These are phyloP conservation scores for Simmondsia chinensis DNA, from an alignment of 148 eudicot genomes.

Conservation along the genomic window DNA sequence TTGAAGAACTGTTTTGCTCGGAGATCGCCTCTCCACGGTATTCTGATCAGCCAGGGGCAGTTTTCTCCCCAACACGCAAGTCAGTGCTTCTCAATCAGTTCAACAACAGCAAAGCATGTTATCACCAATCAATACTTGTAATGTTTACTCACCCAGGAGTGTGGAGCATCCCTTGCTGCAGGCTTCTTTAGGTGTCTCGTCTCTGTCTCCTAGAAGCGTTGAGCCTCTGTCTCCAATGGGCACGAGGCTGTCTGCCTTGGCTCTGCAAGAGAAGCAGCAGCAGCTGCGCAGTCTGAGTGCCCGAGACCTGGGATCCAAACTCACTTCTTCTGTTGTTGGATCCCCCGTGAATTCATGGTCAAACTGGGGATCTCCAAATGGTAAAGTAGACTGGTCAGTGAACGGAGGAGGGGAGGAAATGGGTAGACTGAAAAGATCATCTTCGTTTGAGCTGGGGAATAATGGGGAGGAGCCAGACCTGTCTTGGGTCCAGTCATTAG, in stretches of 20 bases:
- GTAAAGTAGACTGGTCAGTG: constrained; percentile 51
- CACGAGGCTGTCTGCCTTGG: constrained; percentile 38
- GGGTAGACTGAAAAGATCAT: constrained; percentile 25
- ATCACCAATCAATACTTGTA: constrained; percentile 53
- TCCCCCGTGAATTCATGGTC: constrained; percentile 41
- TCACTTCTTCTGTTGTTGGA: constrained; percentile 23
- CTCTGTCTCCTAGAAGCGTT: constrained; percentile 62
- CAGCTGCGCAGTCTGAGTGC: constrained; percentile 56
- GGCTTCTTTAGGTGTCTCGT: constrained; percentile 42
- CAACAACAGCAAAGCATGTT: constrained; percentile 65
- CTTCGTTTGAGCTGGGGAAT: constrained; percentile 35
- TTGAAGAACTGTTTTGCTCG: constrained; percentile 59
- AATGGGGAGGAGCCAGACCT: constrained; percentile 59
- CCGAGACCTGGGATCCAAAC: constrained; percentile 38
- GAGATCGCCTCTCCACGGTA: constrained; percentile 61
- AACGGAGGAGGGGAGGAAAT: constrained; percentile 15
- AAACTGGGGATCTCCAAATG: constrained; percentile 39
- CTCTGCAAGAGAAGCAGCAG: constrained; percentile 43
- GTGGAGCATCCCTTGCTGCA: constrained; percentile 59
- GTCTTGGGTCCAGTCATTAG: constrained; percentile 74
- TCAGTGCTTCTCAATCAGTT: constrained; percentile 57
- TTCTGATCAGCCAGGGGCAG: constrained; percentile 44
- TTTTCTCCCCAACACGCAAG: constrained; percentile 67
- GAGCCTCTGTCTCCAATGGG: constrained; percentile 64
- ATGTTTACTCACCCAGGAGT: constrained; percentile 50